Evolutionary conservation across 129 eudicot genomes (phyloP).

Genomic region (Artemisia argyi): DNA sequence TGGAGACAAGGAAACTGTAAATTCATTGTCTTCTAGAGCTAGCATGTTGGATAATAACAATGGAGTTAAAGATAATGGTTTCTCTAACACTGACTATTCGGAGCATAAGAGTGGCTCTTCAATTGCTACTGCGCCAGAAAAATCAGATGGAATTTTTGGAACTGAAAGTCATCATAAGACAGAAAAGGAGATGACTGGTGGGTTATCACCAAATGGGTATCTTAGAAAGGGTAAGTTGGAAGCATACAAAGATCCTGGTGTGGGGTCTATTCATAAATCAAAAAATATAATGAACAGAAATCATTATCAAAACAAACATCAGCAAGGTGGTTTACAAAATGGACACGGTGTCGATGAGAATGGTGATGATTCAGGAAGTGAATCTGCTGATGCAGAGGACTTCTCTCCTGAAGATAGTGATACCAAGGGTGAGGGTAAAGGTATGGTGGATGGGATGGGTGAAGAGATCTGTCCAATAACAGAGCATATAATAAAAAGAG

Average conservation of each 20-base stretch:
- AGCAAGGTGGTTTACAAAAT: slow-evolving; percentile 40
- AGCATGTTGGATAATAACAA: slow-evolving; percentile 36
- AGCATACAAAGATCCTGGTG: neutral
- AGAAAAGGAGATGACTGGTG: slow-evolving; percentile 66
- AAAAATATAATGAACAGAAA: slow-evolving; percentile 6
- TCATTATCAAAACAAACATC: slow-evolving; percentile 7
- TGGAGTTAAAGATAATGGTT: slow-evolving; percentile 45
- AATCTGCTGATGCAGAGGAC: slow-evolving; percentile 77
- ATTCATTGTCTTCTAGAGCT: slow-evolving; percentile 40
- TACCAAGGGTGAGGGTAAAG: slow-evolving; percentile 81
- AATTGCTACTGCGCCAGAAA: slow-evolving; percentile 16
- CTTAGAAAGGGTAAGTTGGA: slow-evolving; percentile 46
- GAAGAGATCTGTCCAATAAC: slow-evolving; percentile 42
- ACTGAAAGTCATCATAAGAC: slow-evolving; percentile 38
- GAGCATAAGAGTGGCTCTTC: slow-evolving; percentile 26
- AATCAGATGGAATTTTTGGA: slow-evolving; percentile 3
- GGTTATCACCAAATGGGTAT: slow-evolving; percentile 59
- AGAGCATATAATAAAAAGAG: slow-evolving; percentile 50
- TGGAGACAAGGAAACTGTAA: slow-evolving; percentile 33
- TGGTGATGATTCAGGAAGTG: slow-evolving; percentile 71
- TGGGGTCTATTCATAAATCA: slow-evolving; percentile 5
- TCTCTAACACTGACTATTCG: slow-evolving; percentile 33
- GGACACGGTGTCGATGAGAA: slow-evolving; percentile 29
- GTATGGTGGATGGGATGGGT: slow-evolving; percentile 52
- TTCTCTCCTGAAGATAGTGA: slow-evolving; percentile 59